phyloP scores from a whole-genome alignment of 164 flowering plant species.

The Vitis rupestris region DNA sequence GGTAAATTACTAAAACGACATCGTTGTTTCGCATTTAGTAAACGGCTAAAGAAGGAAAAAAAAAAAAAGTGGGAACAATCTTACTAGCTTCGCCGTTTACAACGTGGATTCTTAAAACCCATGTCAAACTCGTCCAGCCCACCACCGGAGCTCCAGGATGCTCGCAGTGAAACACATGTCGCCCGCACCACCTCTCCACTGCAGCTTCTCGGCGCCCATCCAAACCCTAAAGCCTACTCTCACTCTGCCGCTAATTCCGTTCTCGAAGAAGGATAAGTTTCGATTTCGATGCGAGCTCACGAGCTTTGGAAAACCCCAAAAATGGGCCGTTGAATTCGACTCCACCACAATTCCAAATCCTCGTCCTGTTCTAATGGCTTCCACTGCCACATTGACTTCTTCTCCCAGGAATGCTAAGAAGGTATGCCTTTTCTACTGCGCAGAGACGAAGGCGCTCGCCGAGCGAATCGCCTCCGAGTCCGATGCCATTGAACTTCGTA shows the following conservation, averaged over 20 bases:
- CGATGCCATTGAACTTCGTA: conserved; percentile 75
- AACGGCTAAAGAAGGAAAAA: too few species aligned
- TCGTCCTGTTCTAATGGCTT: conserved; percentile 23
- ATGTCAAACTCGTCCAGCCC: too few species aligned
- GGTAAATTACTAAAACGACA: too few species aligned
- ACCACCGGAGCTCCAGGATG: too few species aligned
- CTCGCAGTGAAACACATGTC: too few species aligned
- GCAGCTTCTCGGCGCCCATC: not conserved
- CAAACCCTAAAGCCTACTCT: not conserved
- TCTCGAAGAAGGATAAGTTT: not conserved
- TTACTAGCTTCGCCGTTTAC: too few species aligned
- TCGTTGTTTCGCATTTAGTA: too few species aligned
- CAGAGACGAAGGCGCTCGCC: conserved; percentile 75
- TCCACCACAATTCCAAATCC: conserved; percentile 25
- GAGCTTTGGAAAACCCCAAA: conserved; percentile 20
- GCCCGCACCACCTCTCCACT: too few species aligned
- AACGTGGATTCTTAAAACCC: too few species aligned
- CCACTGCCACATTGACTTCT: conserved; percentile 21
- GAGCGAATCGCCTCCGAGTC: conserved; percentile 72
- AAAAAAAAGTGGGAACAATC: too few species aligned
- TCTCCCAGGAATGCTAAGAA: conserved; percentile 40
- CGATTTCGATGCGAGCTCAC: conserved; percentile 21
- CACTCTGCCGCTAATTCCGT: not conserved
- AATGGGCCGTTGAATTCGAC: conserved; percentile 27
- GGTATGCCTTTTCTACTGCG: conserved; percentile 79